Conservation (phyloP, 768 basidiomycete species). For the Russula olivacea region DNA sequence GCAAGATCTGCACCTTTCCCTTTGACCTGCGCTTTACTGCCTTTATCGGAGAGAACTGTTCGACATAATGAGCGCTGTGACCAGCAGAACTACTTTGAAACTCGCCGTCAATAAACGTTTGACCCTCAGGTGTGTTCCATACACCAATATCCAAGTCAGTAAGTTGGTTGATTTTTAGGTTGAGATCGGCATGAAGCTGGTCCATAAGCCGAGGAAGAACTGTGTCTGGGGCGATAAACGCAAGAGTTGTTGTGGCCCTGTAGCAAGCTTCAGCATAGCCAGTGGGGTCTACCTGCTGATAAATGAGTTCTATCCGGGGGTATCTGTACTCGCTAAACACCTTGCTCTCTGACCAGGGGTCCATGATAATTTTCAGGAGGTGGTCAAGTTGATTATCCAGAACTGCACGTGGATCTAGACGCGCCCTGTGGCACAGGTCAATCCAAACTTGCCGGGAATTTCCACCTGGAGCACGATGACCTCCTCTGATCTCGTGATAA, state of each 20-base stretch:
- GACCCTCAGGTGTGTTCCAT: constrained; percentile 83
- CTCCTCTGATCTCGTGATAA: background rate
- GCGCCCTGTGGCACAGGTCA: constrained; percentile 66
- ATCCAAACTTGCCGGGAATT: constrained; percentile 66
- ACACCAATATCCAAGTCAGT: constrained; percentile 73
- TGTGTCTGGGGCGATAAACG: constrained; percentile 68
- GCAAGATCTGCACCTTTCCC: constrained; percentile 87
- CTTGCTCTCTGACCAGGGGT: constrained; percentile 13
- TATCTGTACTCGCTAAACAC: constrained; percentile 32
- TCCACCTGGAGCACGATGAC: constrained; percentile 33
- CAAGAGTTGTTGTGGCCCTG: constrained; percentile 64
- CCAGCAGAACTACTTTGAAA: background rate
- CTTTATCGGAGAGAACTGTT: constrained; percentile 59
- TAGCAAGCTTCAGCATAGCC: constrained; percentile 54
- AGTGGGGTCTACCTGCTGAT: background rate
- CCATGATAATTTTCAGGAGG: constrained; percentile 34
- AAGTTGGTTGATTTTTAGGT: constrained; percentile 52
- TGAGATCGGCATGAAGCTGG: constrained; percentile 62
- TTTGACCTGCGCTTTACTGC: constrained; percentile 49
- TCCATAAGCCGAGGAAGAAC: constrained; percentile 66
- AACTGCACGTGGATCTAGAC: constrained; percentile 59
- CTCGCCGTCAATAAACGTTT: constrained; percentile 70
- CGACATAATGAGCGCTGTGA: background rate
- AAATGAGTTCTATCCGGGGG: background rate
- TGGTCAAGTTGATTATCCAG: constrained; percentile 46